A percentile compares a stretch with the other conserved stretches of the same genome.
Conservation (phyloP, 2,329 filamentous ascomycete genomes). For the Claviceps paspali region DNA sequence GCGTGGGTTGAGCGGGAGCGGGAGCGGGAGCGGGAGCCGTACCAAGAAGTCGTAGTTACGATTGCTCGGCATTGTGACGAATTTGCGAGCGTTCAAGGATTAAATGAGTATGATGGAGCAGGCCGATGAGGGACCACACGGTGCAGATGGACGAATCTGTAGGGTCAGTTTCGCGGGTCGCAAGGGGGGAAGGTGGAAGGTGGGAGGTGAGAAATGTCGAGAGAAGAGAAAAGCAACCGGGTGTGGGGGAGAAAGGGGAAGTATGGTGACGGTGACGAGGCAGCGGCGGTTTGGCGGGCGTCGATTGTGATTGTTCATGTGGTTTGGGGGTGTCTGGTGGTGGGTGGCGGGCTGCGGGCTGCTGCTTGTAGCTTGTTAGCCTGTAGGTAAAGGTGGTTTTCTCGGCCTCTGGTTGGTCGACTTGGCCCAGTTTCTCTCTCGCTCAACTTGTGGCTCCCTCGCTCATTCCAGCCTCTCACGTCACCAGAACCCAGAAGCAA, state of each 20-base stretch:
- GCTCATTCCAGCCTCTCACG: no score
- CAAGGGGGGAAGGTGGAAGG: no score
- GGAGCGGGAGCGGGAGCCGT: conserved; percentile 22
- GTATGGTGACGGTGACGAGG: conserved; percentile 4
- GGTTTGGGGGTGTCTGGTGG: not conserved
- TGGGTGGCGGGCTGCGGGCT: not conserved
- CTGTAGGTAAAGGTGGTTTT: no score
- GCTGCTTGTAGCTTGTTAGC: no score
- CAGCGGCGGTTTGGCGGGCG: conserved; percentile 5
- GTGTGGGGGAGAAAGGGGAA: conserved; percentile 4
- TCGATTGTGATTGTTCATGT: conserved; percentile 4
- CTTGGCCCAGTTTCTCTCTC: no score
- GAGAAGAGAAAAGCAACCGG: not conserved
- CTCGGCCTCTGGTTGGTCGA: no score
- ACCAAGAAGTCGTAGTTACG: conserved; percentile 99
- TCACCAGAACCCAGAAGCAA: no score
- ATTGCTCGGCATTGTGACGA: conserved; percentile 71
- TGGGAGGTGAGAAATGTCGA: conserved; percentile 1
- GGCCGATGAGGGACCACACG: not conserved
- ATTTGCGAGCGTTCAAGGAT: conserved; percentile 6
- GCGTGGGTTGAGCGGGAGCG: not conserved
- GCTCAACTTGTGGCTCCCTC: no score
- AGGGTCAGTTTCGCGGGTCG: not conserved
- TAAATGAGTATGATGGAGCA: not conserved
- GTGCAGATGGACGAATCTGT: conserved; percentile 1